Evolutionary conservation across 257 asterid species (phyloP).

Genomic region (Gynochthodes officinalis): DNA sequence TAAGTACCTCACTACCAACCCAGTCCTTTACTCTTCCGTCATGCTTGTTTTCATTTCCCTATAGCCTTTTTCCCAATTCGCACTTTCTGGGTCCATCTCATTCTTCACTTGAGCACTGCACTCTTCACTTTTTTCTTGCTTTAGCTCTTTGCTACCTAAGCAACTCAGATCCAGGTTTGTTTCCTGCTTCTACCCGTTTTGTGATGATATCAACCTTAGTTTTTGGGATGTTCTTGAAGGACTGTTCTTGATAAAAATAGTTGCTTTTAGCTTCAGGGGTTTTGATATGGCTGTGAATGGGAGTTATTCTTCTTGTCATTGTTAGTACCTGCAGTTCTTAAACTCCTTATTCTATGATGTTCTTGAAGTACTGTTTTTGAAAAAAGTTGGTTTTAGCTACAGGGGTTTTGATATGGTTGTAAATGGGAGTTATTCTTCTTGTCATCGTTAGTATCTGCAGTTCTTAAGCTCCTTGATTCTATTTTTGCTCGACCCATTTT

Average conservation of each 20-base stretch:
- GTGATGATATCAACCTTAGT: constrained; percentile 7
- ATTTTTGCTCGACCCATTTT: constrained; percentile 10
- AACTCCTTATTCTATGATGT: no score
- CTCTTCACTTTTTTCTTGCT: constrained; percentile 12
- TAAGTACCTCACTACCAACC: no score
- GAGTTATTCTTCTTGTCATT: not conserved
- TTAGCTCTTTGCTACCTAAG: not conserved
- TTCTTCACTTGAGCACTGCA: constrained; percentile 7
- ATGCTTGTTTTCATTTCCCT: not conserved
- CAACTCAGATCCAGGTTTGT: constrained; percentile 58
- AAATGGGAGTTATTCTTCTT: not conserved
- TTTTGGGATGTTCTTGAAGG: constrained; percentile 4
- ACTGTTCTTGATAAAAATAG: not conserved
- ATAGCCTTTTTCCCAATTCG: no score
- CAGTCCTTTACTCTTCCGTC: not conserved
- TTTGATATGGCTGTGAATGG: not conserved
- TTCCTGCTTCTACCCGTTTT: constrained; percentile 13
- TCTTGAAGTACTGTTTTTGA: constrained; percentile 6
- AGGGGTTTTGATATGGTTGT: not conserved
- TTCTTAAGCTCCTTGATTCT: not conserved
- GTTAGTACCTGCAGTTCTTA: no score
- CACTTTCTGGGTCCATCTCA: constrained; percentile 4
- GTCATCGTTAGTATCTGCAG: not conserved
- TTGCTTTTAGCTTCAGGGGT: not conserved
- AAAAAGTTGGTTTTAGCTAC: not conserved